These are phyloP conservation scores for Aspergillus melleus DNA, from an alignment of 2,329 filamentous ascomycete genomes.

Conservation along the genomic window DNA sequence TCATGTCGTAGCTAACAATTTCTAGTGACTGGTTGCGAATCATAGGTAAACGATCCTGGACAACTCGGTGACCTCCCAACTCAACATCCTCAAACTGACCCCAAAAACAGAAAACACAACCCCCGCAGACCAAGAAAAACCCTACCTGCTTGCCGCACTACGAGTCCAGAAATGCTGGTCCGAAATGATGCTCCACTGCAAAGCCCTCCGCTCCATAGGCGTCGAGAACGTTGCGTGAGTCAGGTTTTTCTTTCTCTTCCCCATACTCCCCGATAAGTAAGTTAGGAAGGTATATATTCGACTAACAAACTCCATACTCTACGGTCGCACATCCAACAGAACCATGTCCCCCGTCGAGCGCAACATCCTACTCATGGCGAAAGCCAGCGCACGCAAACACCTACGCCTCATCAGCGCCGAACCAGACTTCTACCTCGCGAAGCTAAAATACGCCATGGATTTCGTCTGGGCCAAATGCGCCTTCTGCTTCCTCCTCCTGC, in stretches of 20 bases:
- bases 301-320: too few species aligned
- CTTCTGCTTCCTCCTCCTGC: constrained; percentile 57
- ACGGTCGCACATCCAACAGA: constrained; percentile 10
- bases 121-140: constrained; percentile 31
- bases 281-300: too few species aligned
- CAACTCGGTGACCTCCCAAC: not conserved
- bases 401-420: constrained; percentile 51
- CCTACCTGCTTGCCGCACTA: constrained; percentile 48
- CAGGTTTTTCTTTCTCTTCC: not conserved
- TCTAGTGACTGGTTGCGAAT: constrained; percentile 38
- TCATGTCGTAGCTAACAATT: constrained; percentile 7
- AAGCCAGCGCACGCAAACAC: constrained; percentile 53
- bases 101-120: constrained; percentile 26
- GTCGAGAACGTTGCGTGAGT: constrained; percentile 50
- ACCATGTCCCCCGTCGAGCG: constrained; percentile 53
- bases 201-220: constrained; percentile 51
- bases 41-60: constrained; percentile 25
- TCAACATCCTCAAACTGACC: not conserved
- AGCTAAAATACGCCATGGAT: constrained; percentile 56
- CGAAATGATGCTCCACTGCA: constrained; percentile 53
- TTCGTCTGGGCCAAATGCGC: constrained; percentile 61
- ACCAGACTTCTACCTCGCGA: constrained; percentile 50
- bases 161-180: constrained; percentile 57
- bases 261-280: not conserved
- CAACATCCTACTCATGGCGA: constrained; percentile 52